These are phyloP conservation scores for Rhizopogon salebrosus DNA, from an alignment of 768 basidiomycete genomes.

Conservation along the genomic window DNA sequence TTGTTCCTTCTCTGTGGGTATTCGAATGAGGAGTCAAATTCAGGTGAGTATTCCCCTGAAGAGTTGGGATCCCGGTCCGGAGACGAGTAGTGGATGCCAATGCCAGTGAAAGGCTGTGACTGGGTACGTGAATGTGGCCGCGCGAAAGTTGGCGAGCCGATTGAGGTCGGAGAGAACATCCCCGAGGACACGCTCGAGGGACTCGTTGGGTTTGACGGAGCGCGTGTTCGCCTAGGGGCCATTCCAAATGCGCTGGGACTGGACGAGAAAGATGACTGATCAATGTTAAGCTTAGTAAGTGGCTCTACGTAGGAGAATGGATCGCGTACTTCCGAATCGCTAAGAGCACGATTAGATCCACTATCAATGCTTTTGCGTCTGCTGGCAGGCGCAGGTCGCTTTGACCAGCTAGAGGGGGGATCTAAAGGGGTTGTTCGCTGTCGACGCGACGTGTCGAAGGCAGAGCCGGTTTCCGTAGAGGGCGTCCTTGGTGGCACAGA, in stretches of 20 bases:
- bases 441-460: slow-evolving; percentile 64
- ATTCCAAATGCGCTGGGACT: slow-evolving; percentile 41
- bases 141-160: slow-evolving; percentile 41
- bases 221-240: slow-evolving; percentile 46
- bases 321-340: slow-evolving; percentile 68
- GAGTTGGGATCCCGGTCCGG: slow-evolving; percentile 33
- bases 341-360: slow-evolving; percentile 41
- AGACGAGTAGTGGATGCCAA: slow-evolving; percentile 39
- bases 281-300: slow-evolving; percentile 2
- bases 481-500: slow-evolving; percentile 56
- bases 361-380: slow-evolving; percentile 74
- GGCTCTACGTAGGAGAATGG: neutral
- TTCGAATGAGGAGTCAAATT: slow-evolving; percentile 32
- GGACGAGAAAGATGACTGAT: slow-evolving; percentile 30
- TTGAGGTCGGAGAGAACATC: slow-evolving; percentile 38
- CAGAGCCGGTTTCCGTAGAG: slow-evolving; percentile 38
- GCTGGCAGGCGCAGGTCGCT: slow-evolving; percentile 60
- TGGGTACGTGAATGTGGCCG: slow-evolving; percentile 65
- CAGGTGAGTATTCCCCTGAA: slow-evolving; percentile 32
- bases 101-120: slow-evolving; percentile 39
- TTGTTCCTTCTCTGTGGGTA: slow-evolving; percentile 29
- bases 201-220: slow-evolving; percentile 66
- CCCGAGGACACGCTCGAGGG: slow-evolving; percentile 20
- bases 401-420: slow-evolving; percentile 75
- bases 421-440: slow-evolving; percentile 66